These are phyloP conservation scores for Sporothrix globosa DNA, from an alignment of 2,329 filamentous ascomycete genomes.

Conservation along the genomic window DNA sequence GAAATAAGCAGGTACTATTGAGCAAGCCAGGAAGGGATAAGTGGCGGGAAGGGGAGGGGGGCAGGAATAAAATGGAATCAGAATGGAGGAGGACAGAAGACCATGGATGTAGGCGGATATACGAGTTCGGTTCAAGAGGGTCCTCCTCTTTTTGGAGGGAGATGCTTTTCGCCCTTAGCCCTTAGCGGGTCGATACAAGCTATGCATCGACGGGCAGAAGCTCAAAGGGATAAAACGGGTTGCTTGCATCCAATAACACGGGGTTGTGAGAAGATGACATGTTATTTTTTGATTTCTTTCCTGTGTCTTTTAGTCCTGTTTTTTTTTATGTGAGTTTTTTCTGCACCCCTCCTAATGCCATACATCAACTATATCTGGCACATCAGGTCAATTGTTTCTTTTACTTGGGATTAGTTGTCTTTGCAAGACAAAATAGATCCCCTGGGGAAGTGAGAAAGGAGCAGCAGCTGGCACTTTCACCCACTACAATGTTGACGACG, in stretches of 20 bases:
- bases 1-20: not conserved
- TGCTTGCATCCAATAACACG: not conserved
- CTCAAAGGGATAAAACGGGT: not conserved
- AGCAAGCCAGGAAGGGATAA: not conserved
- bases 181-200: slow-evolving; percentile 10
- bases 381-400: not conserved
- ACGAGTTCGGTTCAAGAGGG: not conserved
- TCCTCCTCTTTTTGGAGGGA: slow-evolving; percentile 11
- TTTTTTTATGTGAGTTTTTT: no score
- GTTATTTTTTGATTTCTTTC: no score
- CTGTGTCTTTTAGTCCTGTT: not conserved
- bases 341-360: slow-evolving; percentile 1
- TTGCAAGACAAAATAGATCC: not conserved
- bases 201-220: slow-evolving; percentile 3
- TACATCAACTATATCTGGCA: slow-evolving; percentile 2
- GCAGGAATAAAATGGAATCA: not conserved
- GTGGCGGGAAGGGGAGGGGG: not conserved
- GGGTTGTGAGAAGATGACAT: not conserved
- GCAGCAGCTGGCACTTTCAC: slow-evolving; percentile 13
- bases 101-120: not conserved
- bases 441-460: slow-evolving; percentile 2
- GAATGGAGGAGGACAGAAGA: not conserved
- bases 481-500: not conserved
- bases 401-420: slow-evolving; percentile 15
- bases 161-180: not conserved